Evolutionary conservation across 2,329 filamentous ascomycete genomes (phyloP).

Genomic region (Chrysosphaeria jannelii): DNA sequence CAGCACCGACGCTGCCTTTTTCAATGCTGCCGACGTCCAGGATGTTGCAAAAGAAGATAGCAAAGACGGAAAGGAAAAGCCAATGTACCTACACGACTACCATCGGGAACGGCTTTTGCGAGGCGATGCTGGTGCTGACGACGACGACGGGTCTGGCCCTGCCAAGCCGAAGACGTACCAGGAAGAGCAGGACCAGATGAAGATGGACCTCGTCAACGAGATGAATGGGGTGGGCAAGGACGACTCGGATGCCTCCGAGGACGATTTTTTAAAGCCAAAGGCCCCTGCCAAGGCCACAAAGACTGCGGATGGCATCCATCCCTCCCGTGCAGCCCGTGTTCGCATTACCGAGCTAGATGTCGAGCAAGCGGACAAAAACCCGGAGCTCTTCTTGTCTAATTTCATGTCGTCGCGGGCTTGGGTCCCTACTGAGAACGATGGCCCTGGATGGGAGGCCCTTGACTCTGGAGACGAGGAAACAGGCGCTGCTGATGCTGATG

Average conservation of each 20-base stretch:
- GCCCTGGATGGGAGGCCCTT: constrained; percentile 44
- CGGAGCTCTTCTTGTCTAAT: constrained; percentile 70
- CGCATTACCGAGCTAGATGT: constrained; percentile 30
- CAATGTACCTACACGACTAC: constrained; percentile 67
- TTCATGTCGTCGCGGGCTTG: constrained; percentile 83
- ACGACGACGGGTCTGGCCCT: constrained; percentile 20
- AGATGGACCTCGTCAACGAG: constrained; percentile 46
- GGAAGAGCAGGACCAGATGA: constrained; percentile 65
- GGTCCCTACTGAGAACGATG: constrained; percentile 22
- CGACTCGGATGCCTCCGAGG: constrained; percentile 34
- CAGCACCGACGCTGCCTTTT: constrained; percentile 54
- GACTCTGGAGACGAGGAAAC: constrained; percentile 71
- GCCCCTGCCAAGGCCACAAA: constrained; percentile 11
- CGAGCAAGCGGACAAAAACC: constrained; percentile 54
- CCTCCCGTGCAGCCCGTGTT: constrained; percentile 18
- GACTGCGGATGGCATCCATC: constrained; percentile 19
- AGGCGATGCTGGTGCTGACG: constrained; percentile 30
- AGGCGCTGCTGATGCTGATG: constrained; percentile 42
- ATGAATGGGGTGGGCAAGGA: constrained; percentile 35
- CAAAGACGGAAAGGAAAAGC: constrained; percentile 34
- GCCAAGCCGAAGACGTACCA: constrained; percentile 32
- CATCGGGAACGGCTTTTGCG: constrained; percentile 65
- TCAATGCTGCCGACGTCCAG: constrained; percentile 24
- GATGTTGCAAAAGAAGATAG: constrained; percentile 14
- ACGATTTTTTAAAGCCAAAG: constrained; percentile 49